Evolutionary conservation across 1,139 yeast species (phyloP).

Genomic region (Meyerozyma athensensis): DNA sequence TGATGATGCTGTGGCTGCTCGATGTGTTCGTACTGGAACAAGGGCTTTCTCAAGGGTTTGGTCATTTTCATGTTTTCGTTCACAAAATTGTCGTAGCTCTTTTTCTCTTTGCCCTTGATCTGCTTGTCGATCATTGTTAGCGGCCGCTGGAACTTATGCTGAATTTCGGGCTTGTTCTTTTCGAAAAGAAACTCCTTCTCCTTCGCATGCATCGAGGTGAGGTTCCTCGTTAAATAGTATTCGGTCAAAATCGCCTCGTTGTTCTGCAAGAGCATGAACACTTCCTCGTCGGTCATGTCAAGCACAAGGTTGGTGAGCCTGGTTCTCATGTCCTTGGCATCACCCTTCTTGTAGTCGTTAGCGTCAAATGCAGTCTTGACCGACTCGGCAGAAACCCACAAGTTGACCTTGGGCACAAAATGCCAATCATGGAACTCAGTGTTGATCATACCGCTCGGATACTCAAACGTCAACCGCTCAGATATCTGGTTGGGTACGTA

Average conservation of each 20-base stretch:
- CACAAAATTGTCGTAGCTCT: neutral
- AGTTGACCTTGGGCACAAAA: constrained; percentile 22
- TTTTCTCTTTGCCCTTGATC: neutral
- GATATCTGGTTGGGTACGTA: constrained; percentile 23
- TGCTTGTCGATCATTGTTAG: neutral
- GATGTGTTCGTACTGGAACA: constrained; percentile 26
- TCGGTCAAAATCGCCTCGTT: constrained; percentile 16
- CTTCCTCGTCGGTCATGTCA: constrained; percentile 17
- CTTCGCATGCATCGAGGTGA: constrained; percentile 14
- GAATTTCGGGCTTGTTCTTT: neutral
- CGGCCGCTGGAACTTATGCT: neutral
- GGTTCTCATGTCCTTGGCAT: constrained; percentile 8
- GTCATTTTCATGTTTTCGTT: constrained; percentile 15
- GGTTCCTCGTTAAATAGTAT: constrained; percentile 14
- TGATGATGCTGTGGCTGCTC: constrained; percentile 15
- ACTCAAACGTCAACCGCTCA: constrained; percentile 22
- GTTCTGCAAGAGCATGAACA: constrained; percentile 12
- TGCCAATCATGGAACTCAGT: constrained; percentile 18
- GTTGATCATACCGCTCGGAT: constrained; percentile 16
- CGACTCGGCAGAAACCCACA: constrained; percentile 24
- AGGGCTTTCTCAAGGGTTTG: constrained; percentile 25
- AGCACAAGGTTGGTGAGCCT: constrained; percentile 10
- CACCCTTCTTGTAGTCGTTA: constrained; percentile 16
- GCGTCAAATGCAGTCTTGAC: constrained; percentile 17
- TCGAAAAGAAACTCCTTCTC: constrained; percentile 15